A percentile compares a stretch with the other conserved stretches of the same genome.
These are phyloP conservation scores for Xerocomellus chrysenteron DNA, from an alignment of 768 basidiomycete genomes.

Conservation along the genomic window DNA sequence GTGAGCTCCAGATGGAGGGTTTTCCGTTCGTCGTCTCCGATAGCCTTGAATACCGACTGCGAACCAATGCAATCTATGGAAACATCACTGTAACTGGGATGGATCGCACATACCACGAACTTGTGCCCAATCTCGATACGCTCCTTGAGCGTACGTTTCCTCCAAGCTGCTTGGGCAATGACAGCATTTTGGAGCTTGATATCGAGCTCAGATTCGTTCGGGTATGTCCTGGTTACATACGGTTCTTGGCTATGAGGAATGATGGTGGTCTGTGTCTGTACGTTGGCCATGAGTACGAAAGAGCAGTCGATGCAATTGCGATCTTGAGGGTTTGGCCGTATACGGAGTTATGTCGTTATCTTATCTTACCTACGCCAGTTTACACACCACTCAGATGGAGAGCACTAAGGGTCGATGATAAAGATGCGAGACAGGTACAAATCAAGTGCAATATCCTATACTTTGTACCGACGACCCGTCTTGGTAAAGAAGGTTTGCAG, in stretches of 20 bases:
- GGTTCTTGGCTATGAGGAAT: conserved; percentile 73
- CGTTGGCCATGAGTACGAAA: conserved; percentile 17
- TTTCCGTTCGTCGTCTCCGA: conserved; percentile 50
- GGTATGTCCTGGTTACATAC: conserved; percentile 60
- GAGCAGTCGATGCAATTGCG: not conserved
- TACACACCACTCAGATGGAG: not conserved
- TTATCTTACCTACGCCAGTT: conserved; percentile 6
- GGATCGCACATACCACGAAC: conserved; percentile 57
- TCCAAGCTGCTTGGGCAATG: conserved; percentile 76
- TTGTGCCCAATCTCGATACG: conserved; percentile 68
- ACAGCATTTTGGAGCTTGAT: conserved; percentile 53
- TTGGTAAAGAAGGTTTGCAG: conserved; percentile 97
- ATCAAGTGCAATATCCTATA: conserved; percentile 42
- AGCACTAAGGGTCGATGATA: not conserved
- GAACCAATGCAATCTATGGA: not conserved
- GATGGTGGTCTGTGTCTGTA: conserved; percentile 71
- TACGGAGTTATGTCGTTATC: conserved; percentile 6
- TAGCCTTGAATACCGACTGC: conserved; percentile 50
- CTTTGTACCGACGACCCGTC: conserved; percentile 87
- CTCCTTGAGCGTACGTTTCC: conserved; percentile 53
- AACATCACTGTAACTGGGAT: not conserved
- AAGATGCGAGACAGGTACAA: conserved; percentile 8
- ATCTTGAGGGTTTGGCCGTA: not conserved
- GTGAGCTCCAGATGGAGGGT: conserved; percentile 64
- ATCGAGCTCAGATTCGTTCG: conserved; percentile 59